Evolutionary conservation across 257 asterid species (phyloP), one percentile per base, ranked within the genome.

Genomic region (Ophiorrhiza pumila): DNA sequence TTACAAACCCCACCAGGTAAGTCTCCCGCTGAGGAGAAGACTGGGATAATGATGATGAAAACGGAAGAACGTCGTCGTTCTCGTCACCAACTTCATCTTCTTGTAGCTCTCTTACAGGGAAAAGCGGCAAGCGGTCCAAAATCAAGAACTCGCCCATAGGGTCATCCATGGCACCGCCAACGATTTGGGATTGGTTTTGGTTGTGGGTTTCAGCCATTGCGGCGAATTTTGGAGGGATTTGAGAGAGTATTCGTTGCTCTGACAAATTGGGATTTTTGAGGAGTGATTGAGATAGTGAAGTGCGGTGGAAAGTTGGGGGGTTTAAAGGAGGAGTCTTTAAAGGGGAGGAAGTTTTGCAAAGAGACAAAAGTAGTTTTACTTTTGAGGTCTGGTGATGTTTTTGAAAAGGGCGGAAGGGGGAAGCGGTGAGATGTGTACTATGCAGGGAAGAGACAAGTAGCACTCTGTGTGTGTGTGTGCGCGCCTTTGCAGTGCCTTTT

Each of bases 1-100:
- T 83, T 68, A 92, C 72, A 69, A 90, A 92, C 17, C 98, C 98
- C 65, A 90, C 87, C 86, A 86, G 61, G 50, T 62, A 81, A 37
- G 81, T 63, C 35, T 85, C 91, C 18, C 23, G 12, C 0, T 67
- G 50, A 8, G 10, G 15, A 4, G 62, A 25, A 2, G 42, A n/a
- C 1, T 37, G 5, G 3, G 71, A 63, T 20, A 68, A 58, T 1
- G 78, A 55, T 15, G 72, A 22, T 14, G 78, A 10, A 12, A 65
- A 17, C 45, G 49, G 71, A 14, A 31, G 78, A 22, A 25, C 67
- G 60, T 41, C 81, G 75, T 66, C 81, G 69, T 20, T 71, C 7
- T 12, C 50, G 12, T n/a, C 22, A n/a, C n/a, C n/a, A n/a, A n/a
- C n/a, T 57, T 1, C 7, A 9, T 4, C 15, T 8, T 15, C 10